Conservation (phyloP, 139 green algal genomes). For the Dunaliella primolecta region DNA sequence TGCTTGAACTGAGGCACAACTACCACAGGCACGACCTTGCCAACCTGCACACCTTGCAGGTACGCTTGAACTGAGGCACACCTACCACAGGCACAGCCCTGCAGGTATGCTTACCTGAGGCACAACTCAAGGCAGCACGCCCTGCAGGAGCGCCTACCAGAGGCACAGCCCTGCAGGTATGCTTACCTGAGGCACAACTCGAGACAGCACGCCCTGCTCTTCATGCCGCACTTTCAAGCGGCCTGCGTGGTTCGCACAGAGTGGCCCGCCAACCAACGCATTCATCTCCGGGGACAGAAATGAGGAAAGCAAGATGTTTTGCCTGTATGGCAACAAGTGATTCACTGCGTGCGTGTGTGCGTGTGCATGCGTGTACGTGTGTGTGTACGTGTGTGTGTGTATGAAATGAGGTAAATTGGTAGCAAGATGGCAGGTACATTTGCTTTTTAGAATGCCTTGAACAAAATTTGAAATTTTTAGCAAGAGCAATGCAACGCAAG, state of each 20-base stretch:
- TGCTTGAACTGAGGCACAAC: no score
- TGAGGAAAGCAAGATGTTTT: conserved; percentile 83
- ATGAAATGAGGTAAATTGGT: neutral
- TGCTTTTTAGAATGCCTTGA: no score
- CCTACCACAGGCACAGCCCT: no score
- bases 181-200: conserved; percentile 73
- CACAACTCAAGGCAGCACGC: conserved; percentile 74
- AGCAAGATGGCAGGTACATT: no score
- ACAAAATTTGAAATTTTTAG: no score
- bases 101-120: no score
- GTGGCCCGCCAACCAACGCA: conserved; percentile 50
- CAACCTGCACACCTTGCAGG: no score
- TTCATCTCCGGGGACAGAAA: conserved; percentile 79
- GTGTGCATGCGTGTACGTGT: conserved; percentile 14
- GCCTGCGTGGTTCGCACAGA: conserved; percentile 58
- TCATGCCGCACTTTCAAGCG: conserved; percentile 38
- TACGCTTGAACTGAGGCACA: no score
- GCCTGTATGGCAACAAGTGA: conserved; percentile 52
- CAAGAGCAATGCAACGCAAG: no score
- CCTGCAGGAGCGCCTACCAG: no score
- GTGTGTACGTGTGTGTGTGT: conserved; percentile 14
- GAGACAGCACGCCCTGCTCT: conserved; percentile 64
- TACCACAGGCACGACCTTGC: no score
- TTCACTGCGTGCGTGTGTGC: neutral
- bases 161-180: no score